A percentile compares a stretch with the other conserved stretches of the same genome.
These are phyloP conservation scores for Fusarium solani-melongenae DNA, from an alignment of 2,329 filamentous ascomycete genomes.

Conservation along the genomic window DNA sequence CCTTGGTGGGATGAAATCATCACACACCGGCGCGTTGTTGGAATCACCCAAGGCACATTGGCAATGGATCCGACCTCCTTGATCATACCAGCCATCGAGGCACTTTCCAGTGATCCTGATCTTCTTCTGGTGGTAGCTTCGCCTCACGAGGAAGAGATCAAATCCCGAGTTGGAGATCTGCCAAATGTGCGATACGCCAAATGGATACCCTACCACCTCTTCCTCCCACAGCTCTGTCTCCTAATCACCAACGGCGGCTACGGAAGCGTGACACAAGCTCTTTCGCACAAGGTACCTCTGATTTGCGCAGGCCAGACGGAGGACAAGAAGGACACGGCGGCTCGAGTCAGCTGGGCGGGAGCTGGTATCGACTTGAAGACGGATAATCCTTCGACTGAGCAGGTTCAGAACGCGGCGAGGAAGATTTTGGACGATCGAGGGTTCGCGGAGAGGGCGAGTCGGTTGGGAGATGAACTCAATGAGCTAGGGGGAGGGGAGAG, in stretches of 20 bases:
- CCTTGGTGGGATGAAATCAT: conserved; percentile 48
- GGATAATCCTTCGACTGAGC: conserved; percentile 44
- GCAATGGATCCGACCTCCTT: conserved; percentile 51
- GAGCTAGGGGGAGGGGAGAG: conserved; percentile 41
- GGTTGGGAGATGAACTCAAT: conserved; percentile 43
- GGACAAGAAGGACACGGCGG: conserved; percentile 52
- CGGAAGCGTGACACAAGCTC: conserved; percentile 50
- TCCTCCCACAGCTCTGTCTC: conserved; percentile 48
- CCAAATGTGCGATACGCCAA: conserved; percentile 46
- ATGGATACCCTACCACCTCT: conserved; percentile 51
- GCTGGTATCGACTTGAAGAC: conserved; percentile 52
- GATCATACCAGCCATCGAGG: conserved; percentile 52
- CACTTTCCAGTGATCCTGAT: conserved; percentile 42
- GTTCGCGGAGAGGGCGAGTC: conserved; percentile 37
- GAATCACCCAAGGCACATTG: conserved; percentile 53
- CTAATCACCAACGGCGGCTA: conserved; percentile 53
- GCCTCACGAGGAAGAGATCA: conserved; percentile 43
- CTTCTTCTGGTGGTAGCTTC: conserved; percentile 50
- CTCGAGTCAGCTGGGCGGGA: conserved; percentile 46
- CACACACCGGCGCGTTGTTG: conserved; percentile 45
- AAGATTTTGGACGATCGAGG: conserved; percentile 39
- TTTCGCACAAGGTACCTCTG: conserved; percentile 49
- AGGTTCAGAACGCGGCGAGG: conserved; percentile 41
- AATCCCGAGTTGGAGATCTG: conserved; percentile 27
- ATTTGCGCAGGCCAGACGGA: conserved; percentile 52